Base-by-base conservation (phyloP, 306 rosid species). In the Cucumis cinereus region DNA sequence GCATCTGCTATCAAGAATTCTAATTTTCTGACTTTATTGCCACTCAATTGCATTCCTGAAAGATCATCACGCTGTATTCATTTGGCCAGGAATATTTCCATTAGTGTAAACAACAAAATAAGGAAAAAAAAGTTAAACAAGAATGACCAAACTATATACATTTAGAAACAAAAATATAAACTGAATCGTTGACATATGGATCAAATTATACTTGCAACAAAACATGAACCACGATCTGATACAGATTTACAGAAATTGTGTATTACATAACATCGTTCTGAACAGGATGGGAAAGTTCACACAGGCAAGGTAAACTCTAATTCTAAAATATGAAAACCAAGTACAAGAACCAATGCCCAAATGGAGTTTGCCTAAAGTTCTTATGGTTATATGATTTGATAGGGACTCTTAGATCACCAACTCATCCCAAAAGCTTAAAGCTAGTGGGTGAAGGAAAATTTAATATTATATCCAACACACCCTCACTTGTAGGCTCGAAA, bases 1-100 rank as follows among this genome's bases (percentile, higher is more conserved):
- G 96, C 98, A 78, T 91, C 98, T 8, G 96, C 98, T 90, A 94
- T 58, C 82, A 91, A 84, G 85, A 94, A 94, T 77, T 94, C 98
- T 87, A 94, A 63, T 85, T 94, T 94, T 59, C 97, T 83, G 36
- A 87, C 97, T 85, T 94, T 94, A 79, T 91, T 94, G 20, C 98
- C 98, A 71, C 98, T 90, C 78, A 94, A 72, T 79, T 94, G 98
- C 97, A 90, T 90, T 77, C 98, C 98, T 4, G 98, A 77, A 64
- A 94, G 91, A 79, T 94, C 98, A 63, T 94, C 97, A 20, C 97
- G 98, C 96, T 91, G 68, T 49, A 77, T 60, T 41, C 36, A 78
- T 60, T 74, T 60, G 74, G 77, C 60, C 52, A 53, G 72, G 74
- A 76, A 30, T 20, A 69, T 14, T 55, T 75, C 53, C 38, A 82